Evolutionary conservation across 176 grass and related monocot genomes (phyloP).

Genomic region (Aegilops sharonensis): DNA sequence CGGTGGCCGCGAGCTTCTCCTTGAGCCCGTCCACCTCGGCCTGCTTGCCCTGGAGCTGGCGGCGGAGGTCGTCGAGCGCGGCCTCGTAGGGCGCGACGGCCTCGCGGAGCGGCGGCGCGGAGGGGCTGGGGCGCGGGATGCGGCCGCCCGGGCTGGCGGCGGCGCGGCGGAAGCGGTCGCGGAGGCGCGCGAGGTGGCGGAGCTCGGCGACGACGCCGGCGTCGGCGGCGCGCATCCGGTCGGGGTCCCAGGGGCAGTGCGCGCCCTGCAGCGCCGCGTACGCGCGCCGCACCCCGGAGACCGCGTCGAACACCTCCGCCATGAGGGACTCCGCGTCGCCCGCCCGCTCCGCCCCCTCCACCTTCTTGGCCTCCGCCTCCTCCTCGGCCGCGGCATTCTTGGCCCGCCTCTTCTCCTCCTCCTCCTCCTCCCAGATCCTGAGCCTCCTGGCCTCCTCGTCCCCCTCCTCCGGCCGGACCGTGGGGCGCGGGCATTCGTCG

Average conservation of each 20-base stretch:
- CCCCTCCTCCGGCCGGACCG: background rate
- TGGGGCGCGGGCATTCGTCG: background rate
- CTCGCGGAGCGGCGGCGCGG: slow-evolving; percentile 54
- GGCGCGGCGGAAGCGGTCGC: slow-evolving; percentile 77
- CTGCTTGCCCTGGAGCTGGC: slow-evolving; percentile 81
- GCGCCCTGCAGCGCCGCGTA: slow-evolving; percentile 79
- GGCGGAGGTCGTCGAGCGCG: slow-evolving; percentile 72
- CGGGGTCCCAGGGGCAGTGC: slow-evolving; percentile 89
- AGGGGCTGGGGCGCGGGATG: slow-evolving; percentile 6
- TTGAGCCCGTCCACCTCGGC: slow-evolving; percentile 66
- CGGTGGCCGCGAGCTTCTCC: slow-evolving; percentile 64
- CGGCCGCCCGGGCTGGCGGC: background rate
- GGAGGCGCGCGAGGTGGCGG: slow-evolving; percentile 67
- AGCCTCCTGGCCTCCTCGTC: slow-evolving; percentile 57
- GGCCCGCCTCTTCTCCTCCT: slow-evolving; percentile 2
- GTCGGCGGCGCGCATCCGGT: slow-evolving; percentile 75
- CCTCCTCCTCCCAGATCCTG: slow-evolving; percentile 79
- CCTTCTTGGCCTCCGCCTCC: background rate
- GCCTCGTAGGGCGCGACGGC: slow-evolving; percentile 91
- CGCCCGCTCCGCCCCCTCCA: slow-evolving; percentile 22
- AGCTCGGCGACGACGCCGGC: slow-evolving; percentile 79
- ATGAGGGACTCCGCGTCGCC: slow-evolving; percentile 63
- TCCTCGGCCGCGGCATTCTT: background rate
- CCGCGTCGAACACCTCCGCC: slow-evolving; percentile 78
- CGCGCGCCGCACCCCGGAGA: slow-evolving; percentile 71